Percentiles rank a stretch among this genome's conserved stretches.
Conservation (phyloP, 108 stramenopile genomes). For the Cyclotella cryptica region DNA sequence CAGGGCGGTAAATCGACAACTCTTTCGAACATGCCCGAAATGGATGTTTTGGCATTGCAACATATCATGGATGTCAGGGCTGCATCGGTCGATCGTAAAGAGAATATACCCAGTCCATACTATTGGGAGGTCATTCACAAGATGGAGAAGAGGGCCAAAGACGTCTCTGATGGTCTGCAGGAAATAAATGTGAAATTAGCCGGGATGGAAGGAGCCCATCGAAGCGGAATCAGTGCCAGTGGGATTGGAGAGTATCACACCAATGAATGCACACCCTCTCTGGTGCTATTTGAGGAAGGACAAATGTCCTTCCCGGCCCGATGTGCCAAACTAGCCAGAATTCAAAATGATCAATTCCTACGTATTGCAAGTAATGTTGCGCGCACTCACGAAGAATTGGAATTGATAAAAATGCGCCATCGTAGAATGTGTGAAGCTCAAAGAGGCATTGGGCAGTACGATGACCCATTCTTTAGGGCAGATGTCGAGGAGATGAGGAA, state of each 20-base stretch:
- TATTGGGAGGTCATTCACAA: slow-evolving; percentile 70
- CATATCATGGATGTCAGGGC: slow-evolving; percentile 69
- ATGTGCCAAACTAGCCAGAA: slow-evolving; percentile 41
- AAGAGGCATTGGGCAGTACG: slow-evolving; percentile 45
- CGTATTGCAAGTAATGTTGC: slow-evolving; percentile 57
- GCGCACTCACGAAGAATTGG: slow-evolving; percentile 60
- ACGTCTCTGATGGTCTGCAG: slow-evolving; percentile 38
- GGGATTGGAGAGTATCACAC: slow-evolving; percentile 21
- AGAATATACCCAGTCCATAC: slow-evolving; percentile 81
- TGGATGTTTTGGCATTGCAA: slow-evolving; percentile 46
- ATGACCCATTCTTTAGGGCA: slow-evolving; percentile 73
- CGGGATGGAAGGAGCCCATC: slow-evolving; percentile 39
- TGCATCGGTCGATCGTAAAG: slow-evolving; percentile 75
- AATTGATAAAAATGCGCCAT: slow-evolving; percentile 59
- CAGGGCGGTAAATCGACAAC: slow-evolving; percentile 5
- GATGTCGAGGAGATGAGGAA: slow-evolving; percentile 58
- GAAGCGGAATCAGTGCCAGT: slow-evolving; percentile 1
- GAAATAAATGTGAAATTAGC: slow-evolving; percentile 30
- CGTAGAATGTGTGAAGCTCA: slow-evolving; percentile 41
- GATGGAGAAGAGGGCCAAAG: slow-evolving; percentile 58
- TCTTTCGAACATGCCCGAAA: slow-evolving; percentile 32
- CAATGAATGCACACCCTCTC: slow-evolving; percentile 27
- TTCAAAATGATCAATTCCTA: slow-evolving; percentile 63
- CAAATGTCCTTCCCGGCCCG: slow-evolving; percentile 37
- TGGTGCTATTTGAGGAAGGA: slow-evolving; percentile 23